Evolutionary conservation across 2,329 filamentous ascomycete genomes (phyloP).

Genomic region (Plectosphaerella plurivora): DNA sequence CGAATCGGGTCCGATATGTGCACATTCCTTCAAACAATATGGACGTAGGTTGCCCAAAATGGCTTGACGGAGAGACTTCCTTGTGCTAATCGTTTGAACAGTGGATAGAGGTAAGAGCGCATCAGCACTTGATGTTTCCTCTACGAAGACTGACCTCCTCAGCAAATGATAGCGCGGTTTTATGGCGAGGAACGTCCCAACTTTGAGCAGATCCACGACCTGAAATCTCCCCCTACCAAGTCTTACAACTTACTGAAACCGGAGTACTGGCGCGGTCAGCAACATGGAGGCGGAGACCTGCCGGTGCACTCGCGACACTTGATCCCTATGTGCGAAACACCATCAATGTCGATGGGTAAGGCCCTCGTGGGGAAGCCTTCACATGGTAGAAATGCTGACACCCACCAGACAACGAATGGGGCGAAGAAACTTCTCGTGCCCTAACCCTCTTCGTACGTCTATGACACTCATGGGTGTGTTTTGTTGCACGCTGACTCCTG

Average conservation of each 20-base stretch:
- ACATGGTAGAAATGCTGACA: not conserved
- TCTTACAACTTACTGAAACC: conserved; percentile 21
- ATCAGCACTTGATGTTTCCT: not conserved
- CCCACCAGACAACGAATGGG: not conserved
- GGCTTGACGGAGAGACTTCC: not conserved
- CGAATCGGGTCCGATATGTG: conserved; percentile 13
- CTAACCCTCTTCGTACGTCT: conserved; percentile 22
- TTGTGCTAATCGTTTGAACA: not conserved
- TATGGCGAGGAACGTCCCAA: conserved; percentile 15
- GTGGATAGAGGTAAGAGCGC: conserved; percentile 10
- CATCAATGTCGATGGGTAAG: conserved; percentile 24
- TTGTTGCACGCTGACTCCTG: too few relatives aligned
- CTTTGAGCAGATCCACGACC: not conserved
- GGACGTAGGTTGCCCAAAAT: conserved; percentile 16
- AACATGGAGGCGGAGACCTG: conserved; percentile 17
- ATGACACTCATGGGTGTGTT: too few relatives aligned
- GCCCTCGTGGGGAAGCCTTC: not conserved
- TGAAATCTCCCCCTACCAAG: conserved; percentile 5
- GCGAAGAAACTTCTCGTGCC: conserved; percentile 15
- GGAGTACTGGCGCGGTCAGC: conserved; percentile 28
- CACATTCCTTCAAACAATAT: conserved; percentile 28
- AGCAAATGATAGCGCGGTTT: conserved; percentile 24
- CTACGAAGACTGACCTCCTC: not conserved
- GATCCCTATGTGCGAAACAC: conserved; percentile 24
- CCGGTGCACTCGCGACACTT: conserved; percentile 29